Conservation (phyloP, 768 basidiomycete genomes). For the Mycena indigotica region DNA sequence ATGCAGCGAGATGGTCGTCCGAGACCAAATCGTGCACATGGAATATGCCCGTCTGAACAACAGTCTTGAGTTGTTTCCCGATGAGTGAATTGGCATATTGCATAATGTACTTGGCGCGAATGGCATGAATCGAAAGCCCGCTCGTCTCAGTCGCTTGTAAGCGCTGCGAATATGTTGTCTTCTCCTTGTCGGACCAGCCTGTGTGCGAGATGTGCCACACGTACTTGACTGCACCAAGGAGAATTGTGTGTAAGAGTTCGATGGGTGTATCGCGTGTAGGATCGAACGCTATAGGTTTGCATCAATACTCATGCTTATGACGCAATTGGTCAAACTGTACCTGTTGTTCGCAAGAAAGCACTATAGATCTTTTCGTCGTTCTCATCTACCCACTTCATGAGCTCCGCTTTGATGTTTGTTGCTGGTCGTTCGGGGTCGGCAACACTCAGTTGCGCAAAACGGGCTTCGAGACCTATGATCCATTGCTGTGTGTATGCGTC, state of each 20-base stretch:
- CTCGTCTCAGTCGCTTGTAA: constrained; percentile 23
- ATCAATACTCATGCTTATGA: neutral
- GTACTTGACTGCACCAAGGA: constrained; percentile 34
- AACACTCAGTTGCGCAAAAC: constrained; percentile 24
- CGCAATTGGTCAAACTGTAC: constrained; percentile 11
- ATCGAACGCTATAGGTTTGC: constrained; percentile 7
- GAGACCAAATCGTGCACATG: constrained; percentile 29
- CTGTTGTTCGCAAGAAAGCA: constrained; percentile 32
- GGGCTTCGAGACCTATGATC: constrained; percentile 36
- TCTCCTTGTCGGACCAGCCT: constrained; percentile 12
- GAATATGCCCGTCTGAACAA: constrained; percentile 29
- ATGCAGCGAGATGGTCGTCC: constrained; percentile 21
- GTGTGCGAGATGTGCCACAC: constrained; percentile 28
- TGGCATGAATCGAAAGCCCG: constrained; percentile 27
- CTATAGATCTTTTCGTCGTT: constrained; percentile 31
- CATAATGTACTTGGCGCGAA: constrained; percentile 30
- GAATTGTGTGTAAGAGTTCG: constrained; percentile 32
- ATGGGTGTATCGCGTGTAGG: constrained; percentile 20
- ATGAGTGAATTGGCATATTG: constrained; percentile 31
- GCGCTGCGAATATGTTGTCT: constrained; percentile 19
- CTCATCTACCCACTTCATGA: constrained; percentile 31
- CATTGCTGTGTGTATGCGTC: constrained; percentile 41
- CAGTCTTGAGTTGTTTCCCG: constrained; percentile 30
- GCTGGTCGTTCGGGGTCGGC: constrained; percentile 15
- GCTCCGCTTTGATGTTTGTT: constrained; percentile 27